These are phyloP conservation scores for Talaromyces nanjingensis DNA, from an alignment of 495 filamentous ascomycete species.

Conservation along the genomic window DNA sequence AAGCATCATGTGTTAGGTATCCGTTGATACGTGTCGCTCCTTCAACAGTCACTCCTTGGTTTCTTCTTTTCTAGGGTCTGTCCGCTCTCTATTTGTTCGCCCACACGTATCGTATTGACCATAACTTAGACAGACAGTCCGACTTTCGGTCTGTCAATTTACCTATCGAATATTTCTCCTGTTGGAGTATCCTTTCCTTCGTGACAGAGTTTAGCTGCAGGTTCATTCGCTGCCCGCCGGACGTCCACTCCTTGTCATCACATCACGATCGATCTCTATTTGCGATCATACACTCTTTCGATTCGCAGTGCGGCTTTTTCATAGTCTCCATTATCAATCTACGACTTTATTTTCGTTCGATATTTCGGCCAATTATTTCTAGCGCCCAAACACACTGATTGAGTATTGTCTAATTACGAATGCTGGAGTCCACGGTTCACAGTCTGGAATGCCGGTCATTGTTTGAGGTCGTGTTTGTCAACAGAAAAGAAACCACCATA, in stretches of 20 bases:
- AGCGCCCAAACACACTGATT: not conserved
- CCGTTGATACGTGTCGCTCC: not conserved
- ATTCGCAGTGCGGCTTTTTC: not conserved
- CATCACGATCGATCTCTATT: not conserved
- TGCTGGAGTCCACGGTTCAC: not conserved
- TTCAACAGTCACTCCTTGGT: not conserved
- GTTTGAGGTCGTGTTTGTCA: not conserved
- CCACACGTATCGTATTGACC: not conserved
- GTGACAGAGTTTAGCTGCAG: not conserved
- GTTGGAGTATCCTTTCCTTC: slow-evolving; percentile 1
- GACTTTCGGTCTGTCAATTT: not conserved
- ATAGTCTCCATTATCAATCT: not conserved
- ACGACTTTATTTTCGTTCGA: not conserved
- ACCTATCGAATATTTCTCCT: not conserved
- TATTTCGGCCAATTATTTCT: not conserved
- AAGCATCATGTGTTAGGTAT: not conserved
- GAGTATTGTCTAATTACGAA: not conserved
- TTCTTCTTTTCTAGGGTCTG: not conserved
- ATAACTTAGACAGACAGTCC: not conserved
- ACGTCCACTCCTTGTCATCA: slow-evolving; percentile 25
- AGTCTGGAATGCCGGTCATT: slow-evolving; percentile 1
- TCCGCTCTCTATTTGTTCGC: not conserved
- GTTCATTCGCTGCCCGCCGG: slow-evolving; percentile 18
- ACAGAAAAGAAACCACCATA: not conserved
- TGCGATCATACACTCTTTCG: not conserved